Base-by-base conservation (phyloP, 2,329 filamentous ascomycete genomes). In the Aspergillus terreus region DNA sequence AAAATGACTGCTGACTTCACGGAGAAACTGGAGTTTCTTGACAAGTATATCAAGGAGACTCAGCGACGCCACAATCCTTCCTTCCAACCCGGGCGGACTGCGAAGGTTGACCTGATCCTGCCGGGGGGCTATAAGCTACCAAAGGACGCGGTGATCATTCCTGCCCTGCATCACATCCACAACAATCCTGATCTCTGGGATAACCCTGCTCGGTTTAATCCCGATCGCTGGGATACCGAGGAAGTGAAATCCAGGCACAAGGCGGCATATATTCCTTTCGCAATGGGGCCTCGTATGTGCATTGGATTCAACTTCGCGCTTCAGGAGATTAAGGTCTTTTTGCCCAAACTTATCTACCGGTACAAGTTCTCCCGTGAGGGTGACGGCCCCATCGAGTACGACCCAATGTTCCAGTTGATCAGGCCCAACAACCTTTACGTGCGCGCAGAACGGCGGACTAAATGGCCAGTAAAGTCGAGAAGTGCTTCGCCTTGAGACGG, bases 221-320 rank as follows among this genome's bases (percentile, higher is more conserved):
- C 82, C 0, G 82, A 85, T 53, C 71, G 83, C 2, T 85, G 83
- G 83, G 76, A 78, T 54, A 76, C 76, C 0, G 76, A 79, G 0
- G 67, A 72, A 11, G 80, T 82, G 49, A 81, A 80, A 69, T 75
- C 74, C 56, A 63, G 75, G 2, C 79, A 78, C 43, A 74, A 75
- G 27, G 76, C 73, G 1, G 70, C 78, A 0, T 86, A 85, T 58
- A 71, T 80, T 3, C 83, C 83, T 0, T 86, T 86, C 55, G 82
- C 78, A 0, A 70, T 76, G 0, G 83, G 83, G 0, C 77, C 73
- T 0, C 71, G 83, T 1, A 78, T 77, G 69, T 86, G 83, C 54
- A 81, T 86, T 50, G 83, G 82, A 0, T 85, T 84, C 74, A 85
- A 84, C 66, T 84, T 85, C 63, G 83, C 82, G 0, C 68, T 85